Evolutionary conservation across 257 asterid species (phyloP), one percentile per base, ranked within the genome.

Genomic region (Solanum chiquidenum): DNA sequence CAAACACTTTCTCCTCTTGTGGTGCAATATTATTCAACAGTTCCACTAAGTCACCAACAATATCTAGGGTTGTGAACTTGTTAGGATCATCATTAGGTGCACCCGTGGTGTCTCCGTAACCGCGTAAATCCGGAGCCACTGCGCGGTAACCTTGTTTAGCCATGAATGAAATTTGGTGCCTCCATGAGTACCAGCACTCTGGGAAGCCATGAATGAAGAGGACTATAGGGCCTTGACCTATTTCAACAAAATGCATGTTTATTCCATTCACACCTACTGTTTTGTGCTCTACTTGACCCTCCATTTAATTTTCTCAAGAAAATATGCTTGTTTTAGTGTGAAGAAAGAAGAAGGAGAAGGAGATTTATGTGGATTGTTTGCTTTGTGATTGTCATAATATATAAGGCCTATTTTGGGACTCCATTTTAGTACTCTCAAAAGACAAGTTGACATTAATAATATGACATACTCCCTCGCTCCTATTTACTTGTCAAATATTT

Each of bases 141-240:
- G 94, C 98, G 2, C 94, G 93, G 91, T 89, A 90, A 37, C 98
- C 95, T 12, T 86, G 93, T 87, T 85, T 62, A 60, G 98, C 94
- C 85, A 95, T 83, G 94, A 89, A 94, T 49, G 64, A 23, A 89
- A 96, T 90, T 90, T 96, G 98, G 90, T 94, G 97, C 52, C 98
- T 92, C 98, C 98, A 96, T 20, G 98, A 90, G 94, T 91, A 96
- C 98, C 98, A 96, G 87, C 91, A 92, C 23, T 95, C 96, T 1
- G 98, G 98, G 92, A 95, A 95, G 33, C 98, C 98, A 88, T 94
- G 98, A 91, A 95, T 93, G 91, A 96, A 93, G 62, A 96, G 92
- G 91, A 95, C 89, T n/a, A 89, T 52, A 5, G 98, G 98, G 42
- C 98, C 98, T 16, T 86, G 83, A n/a, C 98, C 98, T 58, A 86